Conservation (phyloP, 2,329 filamentous ascomycete species). For the Cladosporium halotolerans region DNA sequence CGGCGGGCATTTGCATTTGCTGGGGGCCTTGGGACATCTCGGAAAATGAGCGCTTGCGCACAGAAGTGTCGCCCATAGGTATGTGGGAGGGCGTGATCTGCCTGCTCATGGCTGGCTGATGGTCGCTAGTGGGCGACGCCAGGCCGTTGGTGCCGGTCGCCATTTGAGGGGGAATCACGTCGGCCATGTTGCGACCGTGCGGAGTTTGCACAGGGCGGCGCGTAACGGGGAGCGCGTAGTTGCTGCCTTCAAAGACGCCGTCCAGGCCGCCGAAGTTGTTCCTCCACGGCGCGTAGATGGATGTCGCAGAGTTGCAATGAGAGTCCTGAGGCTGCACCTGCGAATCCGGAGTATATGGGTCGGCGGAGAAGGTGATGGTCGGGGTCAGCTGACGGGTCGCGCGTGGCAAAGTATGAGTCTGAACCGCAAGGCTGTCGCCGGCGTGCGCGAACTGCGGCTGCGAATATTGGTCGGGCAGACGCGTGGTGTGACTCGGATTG, state of each 20-base stretch:
- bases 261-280: background rate
- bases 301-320: conserved; percentile 9
- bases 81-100: conserved; percentile 20
- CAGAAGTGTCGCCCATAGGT: conserved; percentile 17
- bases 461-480: background rate
- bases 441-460: conserved; percentile 9
- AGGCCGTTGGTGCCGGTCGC: background rate
- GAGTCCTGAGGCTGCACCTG: conserved; percentile 22
- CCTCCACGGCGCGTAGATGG: conserved; percentile 4
- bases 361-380: conserved; percentile 17
- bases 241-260: no score
- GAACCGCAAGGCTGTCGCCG: background rate
- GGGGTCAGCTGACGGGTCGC: conserved; percentile 14
- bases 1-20: background rate
- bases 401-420: conserved; percentile 16
- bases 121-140: conserved; percentile 4
- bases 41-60: conserved; percentile 27
- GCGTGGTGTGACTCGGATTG: background rate
- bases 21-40: conserved; percentile 22
- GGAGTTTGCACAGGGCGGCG: background rate
- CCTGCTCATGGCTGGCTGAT: conserved; percentile 19
- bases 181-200: background rate
- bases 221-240: no score
- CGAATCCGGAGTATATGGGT: conserved; percentile 10
- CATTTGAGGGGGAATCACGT: conserved; percentile 1